Conservation (phyloP, 495 filamentous ascomycete species). For the Penicillium bovifimosum region DNA sequence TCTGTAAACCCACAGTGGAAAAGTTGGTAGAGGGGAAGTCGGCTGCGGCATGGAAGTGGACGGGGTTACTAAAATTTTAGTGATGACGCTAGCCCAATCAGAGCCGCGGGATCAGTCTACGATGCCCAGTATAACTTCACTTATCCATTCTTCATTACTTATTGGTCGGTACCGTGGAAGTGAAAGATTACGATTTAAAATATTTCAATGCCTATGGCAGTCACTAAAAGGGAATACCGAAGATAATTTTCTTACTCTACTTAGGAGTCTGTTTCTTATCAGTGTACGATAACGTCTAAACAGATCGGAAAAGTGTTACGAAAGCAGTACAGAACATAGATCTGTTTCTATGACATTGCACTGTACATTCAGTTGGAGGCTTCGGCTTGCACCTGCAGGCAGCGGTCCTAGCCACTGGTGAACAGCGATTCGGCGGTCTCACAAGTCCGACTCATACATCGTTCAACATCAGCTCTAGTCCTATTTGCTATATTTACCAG, state of each 20-base stretch:
- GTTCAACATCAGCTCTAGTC: background rate
- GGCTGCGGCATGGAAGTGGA: slow-evolving; percentile 28
- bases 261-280: no score
- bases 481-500: background rate
- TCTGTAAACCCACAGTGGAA: slow-evolving; percentile 31
- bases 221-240: no score
- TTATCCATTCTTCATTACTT: background rate
- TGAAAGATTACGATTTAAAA: background rate
- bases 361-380: background rate
- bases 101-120: slow-evolving; percentile 15
- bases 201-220: no score
- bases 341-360: no score
- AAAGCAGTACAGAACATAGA: no score
- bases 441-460: background rate
- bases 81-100: slow-evolving; percentile 47
- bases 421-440: background rate
- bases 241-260: no score
- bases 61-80: slow-evolving; percentile 45
- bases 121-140: background rate
- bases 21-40: slow-evolving; percentile 39
- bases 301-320: no score
- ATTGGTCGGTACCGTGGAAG: background rate
- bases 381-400: background rate
- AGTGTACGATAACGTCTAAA: no score
- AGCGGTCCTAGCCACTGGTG: no score